These are phyloP conservation scores for Trichoderma guizhouense DNA, from an alignment of 2,329 filamentous ascomycete genomes.

Conservation along the genomic window DNA sequence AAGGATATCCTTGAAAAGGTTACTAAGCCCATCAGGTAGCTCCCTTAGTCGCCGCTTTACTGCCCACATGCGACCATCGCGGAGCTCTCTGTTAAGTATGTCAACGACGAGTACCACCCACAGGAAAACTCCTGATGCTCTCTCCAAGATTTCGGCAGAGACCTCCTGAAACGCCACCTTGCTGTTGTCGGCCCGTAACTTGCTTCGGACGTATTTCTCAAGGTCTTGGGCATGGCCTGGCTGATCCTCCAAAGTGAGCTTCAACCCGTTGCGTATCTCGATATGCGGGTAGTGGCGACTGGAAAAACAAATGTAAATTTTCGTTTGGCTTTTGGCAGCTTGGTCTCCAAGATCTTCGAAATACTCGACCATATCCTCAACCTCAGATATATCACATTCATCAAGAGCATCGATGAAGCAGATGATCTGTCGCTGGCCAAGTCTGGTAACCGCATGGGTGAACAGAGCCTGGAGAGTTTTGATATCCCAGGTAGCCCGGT, in stretches of 20 bases:
- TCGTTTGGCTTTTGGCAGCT: not conserved
- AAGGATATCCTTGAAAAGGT: conserved; percentile 53
- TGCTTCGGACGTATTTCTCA: not conserved
- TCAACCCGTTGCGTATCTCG: not conserved
- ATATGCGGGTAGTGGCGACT: not conserved
- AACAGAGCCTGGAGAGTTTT: not conserved
- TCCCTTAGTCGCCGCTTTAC: conserved; percentile 28
- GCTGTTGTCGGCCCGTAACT: not conserved
- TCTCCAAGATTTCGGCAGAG: not conserved
- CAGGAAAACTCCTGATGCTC: not conserved
- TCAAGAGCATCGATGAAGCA: not conserved
- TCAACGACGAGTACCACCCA: not conserved
- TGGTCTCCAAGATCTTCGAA: not conserved
- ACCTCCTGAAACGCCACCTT: not conserved
- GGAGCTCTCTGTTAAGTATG: not conserved
- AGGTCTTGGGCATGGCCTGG: not conserved
- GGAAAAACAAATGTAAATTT: not conserved
- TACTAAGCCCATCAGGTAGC: conserved; percentile 39
- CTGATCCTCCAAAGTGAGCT: not conserved
- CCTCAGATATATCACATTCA: not conserved
- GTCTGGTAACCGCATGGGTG: not conserved
- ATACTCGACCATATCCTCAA: not conserved
- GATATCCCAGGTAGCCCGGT: not conserved
- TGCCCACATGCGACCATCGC: not conserved
- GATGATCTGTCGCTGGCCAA: not conserved